Evolutionary conservation across 148 eudicot species (phyloP), one percentile per base, ranked within the genome.

Genomic region (Cornus florida): DNA sequence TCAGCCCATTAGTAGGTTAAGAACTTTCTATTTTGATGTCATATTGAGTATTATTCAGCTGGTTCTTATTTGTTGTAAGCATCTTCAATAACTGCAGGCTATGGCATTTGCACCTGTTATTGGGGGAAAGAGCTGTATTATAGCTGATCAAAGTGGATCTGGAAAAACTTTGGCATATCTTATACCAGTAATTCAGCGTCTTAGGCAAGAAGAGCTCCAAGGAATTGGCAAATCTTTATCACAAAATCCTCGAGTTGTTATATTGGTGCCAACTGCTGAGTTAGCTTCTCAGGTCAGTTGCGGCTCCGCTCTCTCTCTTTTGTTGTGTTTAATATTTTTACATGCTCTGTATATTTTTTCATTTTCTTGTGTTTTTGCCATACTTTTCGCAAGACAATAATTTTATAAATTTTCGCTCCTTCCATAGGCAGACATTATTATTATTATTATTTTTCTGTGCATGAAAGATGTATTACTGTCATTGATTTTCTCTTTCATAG

Each of bases 71-170:
- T n/a, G 5, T 35, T 62, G n/a, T 11, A 32, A 24, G 67, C 48
- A 38, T 72, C 75, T 71, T 32, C 31, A 32, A 23, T 50, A 69
- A 64, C 33, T 82, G 83, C 85, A 96, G 99, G 92, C 97, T 73
- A 90, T 93, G 97, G 88, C 99, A 71, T 93, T 92, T 87, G 83
- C 72, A 77, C 88, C 91, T 71, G 91, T 83, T 79, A 64, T 82
- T 31, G 87, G 78, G 71, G 91, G 87, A 81, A 92, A 93, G 88
- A 92, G 91, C 83, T 96, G 99, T 91, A 90, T 96, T 77, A 86
- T 96, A 77, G 90, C 99, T 82, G 99, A 96, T 90, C 98, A 93
- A 85, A 96, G 99, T 96, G 99, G 99, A 69, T 96, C 99, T 70
- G 99, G 99, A 69, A 96, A 96, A 87, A 96, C 99, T 50, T 81